phyloP scores from a whole-genome alignment of 352 stramenopile species.

The Phytophthora tentaculata region DNA sequence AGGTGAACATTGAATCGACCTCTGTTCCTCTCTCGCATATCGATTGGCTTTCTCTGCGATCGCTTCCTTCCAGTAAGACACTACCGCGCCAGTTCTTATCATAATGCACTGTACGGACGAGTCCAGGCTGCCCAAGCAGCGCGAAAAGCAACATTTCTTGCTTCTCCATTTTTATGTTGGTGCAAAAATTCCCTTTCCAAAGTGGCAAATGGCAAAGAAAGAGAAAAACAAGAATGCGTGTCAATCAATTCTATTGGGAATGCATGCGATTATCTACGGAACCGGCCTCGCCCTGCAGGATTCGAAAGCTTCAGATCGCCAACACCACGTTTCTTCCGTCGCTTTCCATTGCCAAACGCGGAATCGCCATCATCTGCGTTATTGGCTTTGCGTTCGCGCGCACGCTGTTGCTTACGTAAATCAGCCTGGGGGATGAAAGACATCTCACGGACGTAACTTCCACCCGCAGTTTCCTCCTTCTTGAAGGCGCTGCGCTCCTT shows the following conservation, averaged over 20 bases:
- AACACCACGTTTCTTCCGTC: conserved; percentile 84
- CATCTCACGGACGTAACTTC: conserved; percentile 87
- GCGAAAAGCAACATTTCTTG: not conserved
- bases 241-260: conserved; percentile 1
- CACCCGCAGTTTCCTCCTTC: conserved; percentile 76
- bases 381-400: conserved; percentile 32
- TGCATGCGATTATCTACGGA: conserved; percentile 53
- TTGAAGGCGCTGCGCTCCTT: conserved; percentile 84
- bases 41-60: too few species aligned
- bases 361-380: conserved; percentile 31
- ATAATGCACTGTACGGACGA: not conserved
- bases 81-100: not conserved
- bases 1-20: too few species aligned
- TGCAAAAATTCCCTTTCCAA: too few species aligned
- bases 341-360: conserved; percentile 37
- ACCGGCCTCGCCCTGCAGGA: conserved; percentile 50
- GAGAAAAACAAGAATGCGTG: conserved; percentile 13
- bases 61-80: not conserved
- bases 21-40: too few species aligned
- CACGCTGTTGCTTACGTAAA: conserved; percentile 57
- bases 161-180: not conserved
- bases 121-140: too few species aligned
- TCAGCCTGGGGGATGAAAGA: conserved; percentile 78
- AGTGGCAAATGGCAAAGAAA: conserved; percentile 9
- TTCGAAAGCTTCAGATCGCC: conserved; percentile 74